Base-by-base conservation (phyloP, 2,329 filamentous ascomycete species). In the Chaetomiaceae sp. region DNA sequence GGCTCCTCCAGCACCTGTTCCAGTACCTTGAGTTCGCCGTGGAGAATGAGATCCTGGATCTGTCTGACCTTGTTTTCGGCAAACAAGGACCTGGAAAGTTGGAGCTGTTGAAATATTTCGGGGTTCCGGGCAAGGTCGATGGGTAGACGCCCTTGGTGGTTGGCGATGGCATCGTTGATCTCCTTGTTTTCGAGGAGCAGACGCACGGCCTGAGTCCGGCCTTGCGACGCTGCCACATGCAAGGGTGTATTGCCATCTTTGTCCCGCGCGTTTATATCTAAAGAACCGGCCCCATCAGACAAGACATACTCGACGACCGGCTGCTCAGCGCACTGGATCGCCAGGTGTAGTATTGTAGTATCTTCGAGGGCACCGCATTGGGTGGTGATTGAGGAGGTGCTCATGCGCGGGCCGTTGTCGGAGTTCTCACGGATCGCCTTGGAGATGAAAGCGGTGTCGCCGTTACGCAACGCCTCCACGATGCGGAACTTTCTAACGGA, bases 261-360 rank as follows among this genome's bases (percentile, higher is more conserved):
- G 71, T 99, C 94, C 56, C 88, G 84, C 36, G 87, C 85, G 69
- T 97, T 99, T 68, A 97, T 75, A 65, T 97, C 90, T 50, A 95
- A 75, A 48, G 75, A 74, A 37, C 75, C 76, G 13, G 75, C 78
- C 27, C 86, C 82, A 57, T 89, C 80, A 1, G 90, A 91, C 38
- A 99, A 73, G n/a, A 97, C 87, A 65, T 92, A 96, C 68, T 99
- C 91, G 49, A 99, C 87, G 25, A 99, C 90, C 18, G 89, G 85
- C 44, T 87, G 80, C 68, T 97, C 94, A 45, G 94, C 92, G 71
- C 92, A 97, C 71, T 99, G 94, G 40, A 97, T 90, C 23, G 94
- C 91, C 36, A 99, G 77, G 69, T 99, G 92, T 33, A 99, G 77
- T 37, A 97, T 86, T 2, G 89, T 94, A 1, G 91, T 96, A 51